phyloP scores from a whole-genome alignment of 2,329 filamentous ascomycete species.

The Cadophora sp. region DNA sequence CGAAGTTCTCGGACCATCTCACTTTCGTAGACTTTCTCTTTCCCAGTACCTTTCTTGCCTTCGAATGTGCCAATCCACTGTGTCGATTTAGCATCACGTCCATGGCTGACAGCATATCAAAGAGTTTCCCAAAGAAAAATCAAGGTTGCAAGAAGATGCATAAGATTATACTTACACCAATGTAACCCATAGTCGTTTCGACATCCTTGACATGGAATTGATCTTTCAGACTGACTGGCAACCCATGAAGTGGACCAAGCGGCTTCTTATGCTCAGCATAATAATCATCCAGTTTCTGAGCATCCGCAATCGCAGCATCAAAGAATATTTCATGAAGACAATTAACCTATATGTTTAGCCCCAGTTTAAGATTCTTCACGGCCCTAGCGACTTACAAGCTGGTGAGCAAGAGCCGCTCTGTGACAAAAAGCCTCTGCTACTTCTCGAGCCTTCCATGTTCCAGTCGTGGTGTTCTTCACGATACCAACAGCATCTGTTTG shows the following conservation, averaged over 20 bases:
- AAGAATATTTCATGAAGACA: conserved; percentile 66
- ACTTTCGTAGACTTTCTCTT: conserved; percentile 59
- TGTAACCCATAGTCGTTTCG: conserved; percentile 61
- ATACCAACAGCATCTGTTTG: conserved; percentile 65
- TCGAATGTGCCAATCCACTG: conserved; percentile 67
- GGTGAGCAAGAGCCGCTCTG: conserved; percentile 59
- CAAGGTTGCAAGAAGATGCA: no score
- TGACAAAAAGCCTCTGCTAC: conserved; percentile 61
- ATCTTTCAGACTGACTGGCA: conserved; percentile 51
- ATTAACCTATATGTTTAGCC: conserved; percentile 54
- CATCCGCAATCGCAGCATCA: conserved; percentile 56
- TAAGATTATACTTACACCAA: conserved; percentile 50
- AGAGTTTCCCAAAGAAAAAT: no score
- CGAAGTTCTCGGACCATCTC: conserved; percentile 50
- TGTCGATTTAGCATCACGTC: conserved; percentile 15
- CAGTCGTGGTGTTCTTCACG: conserved; percentile 58
- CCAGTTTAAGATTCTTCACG: conserved; percentile 37
- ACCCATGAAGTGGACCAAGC: conserved; percentile 50
- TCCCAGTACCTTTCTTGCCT: conserved; percentile 57
- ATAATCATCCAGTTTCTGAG: conserved; percentile 59
- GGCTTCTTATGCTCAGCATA: conserved; percentile 48
- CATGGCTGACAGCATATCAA: no score
- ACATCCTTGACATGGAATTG: conserved; percentile 46
- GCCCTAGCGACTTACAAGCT: conserved; percentile 50
- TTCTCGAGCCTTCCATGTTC: conserved; percentile 62